Base-by-base conservation (phyloP, 495 filamentous ascomycete genomes). In the Viridothelium virens region DNA sequence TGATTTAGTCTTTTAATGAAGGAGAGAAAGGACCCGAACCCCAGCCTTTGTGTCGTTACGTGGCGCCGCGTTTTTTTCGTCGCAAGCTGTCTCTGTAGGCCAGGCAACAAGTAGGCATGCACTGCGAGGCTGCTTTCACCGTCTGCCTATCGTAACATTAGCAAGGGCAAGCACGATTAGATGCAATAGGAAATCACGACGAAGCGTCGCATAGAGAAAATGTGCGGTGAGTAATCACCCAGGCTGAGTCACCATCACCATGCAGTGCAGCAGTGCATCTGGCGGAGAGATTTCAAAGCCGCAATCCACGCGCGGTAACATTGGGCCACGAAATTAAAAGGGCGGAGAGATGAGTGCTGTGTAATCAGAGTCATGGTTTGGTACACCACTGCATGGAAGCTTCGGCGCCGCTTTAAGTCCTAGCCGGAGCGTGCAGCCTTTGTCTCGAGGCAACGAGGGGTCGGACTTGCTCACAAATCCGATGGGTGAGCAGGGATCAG, bases 151-250 rank as follows among this genome's bases (percentile, higher is more conserved):
- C 31, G 53, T 7, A 36, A 7, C 53, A n/a, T 53, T 14, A 1
- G 16, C 11, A 25, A 53, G 48, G 16, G 18, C 31, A 59, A 31
- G 7, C 11, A 59, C 18, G 53, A 18, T 18, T 36, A 14, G 53
- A 14, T 36, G 31, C 31, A 34, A 31, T 59, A 53, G 31, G 7
- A 59, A 36, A 59, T 11, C 18, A 59, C 33, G 53, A 36, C 36
- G 53, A 59, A 59, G 36, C 53, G 53, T 59, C 36, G 53, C 53
- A 59, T 36, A n/a, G 53, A 36, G 31, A 33, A 59, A n/a, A 25
- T 25, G 53, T 59, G 53, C 53, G 53, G 53, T 59, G 53, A 59
- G 18, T 59, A 59, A 3, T 59, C 31, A 7, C 7, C 10, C 25
- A 59, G 14, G 53, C 53, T 59, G 53, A 59, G 53, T 59, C 53